These are phyloP conservation scores for Penicillium pancosmium DNA, from an alignment of 495 filamentous ascomycete species.

Conservation along the genomic window DNA sequence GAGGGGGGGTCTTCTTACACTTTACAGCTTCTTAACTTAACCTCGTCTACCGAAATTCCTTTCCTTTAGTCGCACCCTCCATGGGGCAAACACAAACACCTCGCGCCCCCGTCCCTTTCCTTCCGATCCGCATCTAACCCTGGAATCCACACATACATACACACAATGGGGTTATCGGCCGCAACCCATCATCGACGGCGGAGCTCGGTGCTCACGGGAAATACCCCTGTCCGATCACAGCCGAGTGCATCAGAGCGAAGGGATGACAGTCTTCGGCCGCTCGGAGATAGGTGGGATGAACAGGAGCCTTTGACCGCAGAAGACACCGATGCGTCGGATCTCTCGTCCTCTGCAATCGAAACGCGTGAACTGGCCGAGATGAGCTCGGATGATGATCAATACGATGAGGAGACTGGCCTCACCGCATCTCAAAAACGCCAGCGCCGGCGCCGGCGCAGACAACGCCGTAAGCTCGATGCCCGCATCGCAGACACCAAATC, in stretches of 20 bases:
- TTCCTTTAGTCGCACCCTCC: constrained; percentile 27
- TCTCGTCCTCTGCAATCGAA: constrained; percentile 51
- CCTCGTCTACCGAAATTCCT: not conserved
- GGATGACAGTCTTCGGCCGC: constrained; percentile 39
- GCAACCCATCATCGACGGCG: constrained; percentile 59
- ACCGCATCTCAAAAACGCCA: constrained; percentile 70
- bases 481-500: constrained; percentile 60
- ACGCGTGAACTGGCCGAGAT: constrained; percentile 61
- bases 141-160: not conserved
- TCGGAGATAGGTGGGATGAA: constrained; percentile 40
- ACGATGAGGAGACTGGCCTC: constrained; percentile 89
- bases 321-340: constrained; percentile 51
- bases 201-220: constrained; percentile 57
- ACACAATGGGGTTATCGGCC: constrained; percentile 37
- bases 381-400: constrained; percentile 70
- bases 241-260: constrained; percentile 49
- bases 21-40: not conserved
- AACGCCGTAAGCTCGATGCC: constrained; percentile 73
- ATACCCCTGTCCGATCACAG: constrained; percentile 36
- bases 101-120: constrained; percentile 11
- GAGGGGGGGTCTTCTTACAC: no score
- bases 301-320: constrained; percentile 40
- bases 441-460: constrained; percentile 63
- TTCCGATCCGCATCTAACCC: constrained; percentile 15
- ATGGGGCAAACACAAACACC: constrained; percentile 24